Conservation (phyloP, 2,329 filamentous ascomycete genomes). For the Neonectria hederae region DNA sequence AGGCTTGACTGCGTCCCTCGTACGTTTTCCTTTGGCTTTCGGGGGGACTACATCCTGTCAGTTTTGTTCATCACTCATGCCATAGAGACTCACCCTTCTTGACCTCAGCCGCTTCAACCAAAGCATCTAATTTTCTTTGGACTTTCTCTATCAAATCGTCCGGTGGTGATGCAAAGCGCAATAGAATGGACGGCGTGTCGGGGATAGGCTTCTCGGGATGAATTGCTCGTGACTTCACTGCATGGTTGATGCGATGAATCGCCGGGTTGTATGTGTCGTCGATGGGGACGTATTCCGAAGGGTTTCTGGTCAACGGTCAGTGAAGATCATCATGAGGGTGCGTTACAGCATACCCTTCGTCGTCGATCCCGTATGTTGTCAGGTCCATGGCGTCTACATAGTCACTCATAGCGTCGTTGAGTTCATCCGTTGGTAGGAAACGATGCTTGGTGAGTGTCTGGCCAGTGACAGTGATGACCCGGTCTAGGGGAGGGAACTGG, state of each 20-base stretch:
- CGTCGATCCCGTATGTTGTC: constrained; percentile 73
- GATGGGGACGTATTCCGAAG: constrained; percentile 75
- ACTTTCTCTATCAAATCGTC: constrained; percentile 70
- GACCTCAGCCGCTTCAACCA: constrained; percentile 78
- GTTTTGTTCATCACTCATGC: neutral
- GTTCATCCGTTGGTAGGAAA: constrained; percentile 78
- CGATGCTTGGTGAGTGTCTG: constrained; percentile 83
- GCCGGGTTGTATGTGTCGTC: constrained; percentile 86
- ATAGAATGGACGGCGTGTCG: constrained; percentile 69
- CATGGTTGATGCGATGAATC: constrained; percentile 89
- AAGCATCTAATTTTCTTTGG: constrained; percentile 64
- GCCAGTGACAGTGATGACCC: constrained; percentile 86
- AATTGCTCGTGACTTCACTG: constrained; percentile 83
- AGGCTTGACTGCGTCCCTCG: constrained; percentile 77
- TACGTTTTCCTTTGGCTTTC: constrained; percentile 78
- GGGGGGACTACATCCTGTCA: constrained; percentile 69
- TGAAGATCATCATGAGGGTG: neutral
- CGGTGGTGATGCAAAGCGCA: constrained; percentile 78
- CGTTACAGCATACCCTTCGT: constrained; percentile 69
- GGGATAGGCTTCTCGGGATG: constrained; percentile 73
- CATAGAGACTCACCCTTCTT: constrained; percentile 73
- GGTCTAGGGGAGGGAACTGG: constrained; percentile 89
- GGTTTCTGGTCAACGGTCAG: constrained; percentile 48
- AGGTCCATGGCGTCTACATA: constrained; percentile 96
- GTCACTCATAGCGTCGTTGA: constrained; percentile 84